phyloP scores from a whole-genome alignment of 1,139 yeast genomes.

The Debaryomyces sp. region DNA sequence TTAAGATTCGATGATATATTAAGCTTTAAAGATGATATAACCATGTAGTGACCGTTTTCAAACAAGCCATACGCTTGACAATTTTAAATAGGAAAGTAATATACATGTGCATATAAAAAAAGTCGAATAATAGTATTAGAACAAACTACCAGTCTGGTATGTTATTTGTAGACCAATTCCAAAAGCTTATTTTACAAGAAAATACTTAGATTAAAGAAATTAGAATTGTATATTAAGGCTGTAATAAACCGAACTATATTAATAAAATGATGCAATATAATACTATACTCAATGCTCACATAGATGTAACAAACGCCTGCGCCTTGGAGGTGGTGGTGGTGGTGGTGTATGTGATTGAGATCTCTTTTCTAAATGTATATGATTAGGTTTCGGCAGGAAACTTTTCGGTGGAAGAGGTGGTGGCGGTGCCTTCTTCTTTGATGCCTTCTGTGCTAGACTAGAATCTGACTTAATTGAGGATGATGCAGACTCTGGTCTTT shows the following conservation, averaged over 20 bases:
- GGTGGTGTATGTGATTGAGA: constrained; percentile 3
- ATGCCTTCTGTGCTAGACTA: constrained; percentile 18
- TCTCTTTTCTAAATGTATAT: background rate
- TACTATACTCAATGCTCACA: background rate
- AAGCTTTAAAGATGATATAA: constrained; percentile 70
- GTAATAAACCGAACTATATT: background rate
- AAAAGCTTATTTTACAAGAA: too few species aligned
- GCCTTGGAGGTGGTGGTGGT: constrained; percentile 20
- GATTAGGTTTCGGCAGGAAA: background rate
- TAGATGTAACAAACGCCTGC: constrained; percentile 14
- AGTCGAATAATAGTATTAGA: too few species aligned
- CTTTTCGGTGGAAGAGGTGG: constrained; percentile 39
- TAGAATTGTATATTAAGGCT: background rate
- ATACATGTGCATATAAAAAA: background rate
- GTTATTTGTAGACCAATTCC: too few species aligned
- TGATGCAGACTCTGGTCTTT: constrained; percentile 1
- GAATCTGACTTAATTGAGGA: constrained; percentile 8
- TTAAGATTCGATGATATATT: constrained; percentile 65
- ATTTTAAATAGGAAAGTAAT: background rate
- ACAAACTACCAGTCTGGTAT: too few species aligned
- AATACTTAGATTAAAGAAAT: too few species aligned
- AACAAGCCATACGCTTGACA: too few species aligned
- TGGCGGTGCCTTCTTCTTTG: constrained; percentile 43
- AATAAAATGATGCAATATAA: background rate
- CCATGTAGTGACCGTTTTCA: constrained; percentile 46